phyloP scores from a whole-genome alignment of 805 yeast genomes.

The Candida methanosorbosa region DNA sequence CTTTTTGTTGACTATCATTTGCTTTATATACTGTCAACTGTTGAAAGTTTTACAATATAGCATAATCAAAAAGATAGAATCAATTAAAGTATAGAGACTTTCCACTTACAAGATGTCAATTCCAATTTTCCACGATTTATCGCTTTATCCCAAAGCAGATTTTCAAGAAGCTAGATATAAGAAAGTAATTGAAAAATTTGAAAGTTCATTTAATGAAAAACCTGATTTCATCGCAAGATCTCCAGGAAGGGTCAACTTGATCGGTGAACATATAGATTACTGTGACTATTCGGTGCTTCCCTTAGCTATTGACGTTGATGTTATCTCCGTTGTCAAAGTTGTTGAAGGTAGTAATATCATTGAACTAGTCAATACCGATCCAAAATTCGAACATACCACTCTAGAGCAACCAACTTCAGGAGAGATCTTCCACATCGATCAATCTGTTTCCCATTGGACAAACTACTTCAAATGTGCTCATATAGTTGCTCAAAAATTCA shows the following conservation, averaged over 20 bases:
- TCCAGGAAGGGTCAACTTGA: conserved; percentile 71
- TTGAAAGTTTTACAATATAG: too few relatives aligned
- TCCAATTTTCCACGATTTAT: conserved; percentile 26
- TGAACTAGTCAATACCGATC: conserved; percentile 24
- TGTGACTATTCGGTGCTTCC: conserved; percentile 60
- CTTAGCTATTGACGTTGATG: conserved; percentile 61
- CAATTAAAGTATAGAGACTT: too few relatives aligned
- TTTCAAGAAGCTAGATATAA: conserved; percentile 22
- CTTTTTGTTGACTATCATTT: too few relatives aligned
- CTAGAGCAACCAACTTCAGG: conserved; percentile 34
- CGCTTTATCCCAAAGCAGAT: conserved; percentile 26
- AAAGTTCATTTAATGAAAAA: conserved; percentile 21
- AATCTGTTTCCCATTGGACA: conserved; percentile 48
- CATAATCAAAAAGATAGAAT: too few relatives aligned
- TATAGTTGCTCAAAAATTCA: conserved; percentile 45
- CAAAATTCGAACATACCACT: conserved; percentile 25
- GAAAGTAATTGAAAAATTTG: conserved; percentile 10
- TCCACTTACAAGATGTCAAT: conserved; percentile 19
- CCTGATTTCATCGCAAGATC: conserved; percentile 48
- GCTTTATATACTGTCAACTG: too few relatives aligned
- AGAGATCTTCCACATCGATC: conserved; percentile 36
- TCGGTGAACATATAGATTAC: conserved; percentile 72
- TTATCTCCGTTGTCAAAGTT: conserved; percentile 42
- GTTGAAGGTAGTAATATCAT: conserved; percentile 7
- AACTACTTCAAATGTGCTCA: conserved; percentile 62